These are phyloP conservation scores for Soucietia sequanensis DNA, from an alignment of 805 yeast species.

Conservation along the genomic window DNA sequence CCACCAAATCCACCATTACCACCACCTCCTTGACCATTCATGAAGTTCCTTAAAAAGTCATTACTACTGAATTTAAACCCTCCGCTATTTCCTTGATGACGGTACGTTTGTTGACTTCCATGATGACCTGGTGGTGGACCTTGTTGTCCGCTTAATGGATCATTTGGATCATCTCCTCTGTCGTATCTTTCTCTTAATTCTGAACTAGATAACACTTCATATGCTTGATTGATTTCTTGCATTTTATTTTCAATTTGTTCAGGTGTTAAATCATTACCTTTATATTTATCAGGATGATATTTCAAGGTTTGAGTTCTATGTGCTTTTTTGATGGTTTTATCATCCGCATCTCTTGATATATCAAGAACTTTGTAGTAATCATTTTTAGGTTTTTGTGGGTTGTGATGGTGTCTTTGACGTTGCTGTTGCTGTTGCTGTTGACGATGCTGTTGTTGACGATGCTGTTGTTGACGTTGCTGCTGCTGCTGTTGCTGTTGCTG, in stretches of 20 bases:
- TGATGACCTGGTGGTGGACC: slow-evolving; percentile 3
- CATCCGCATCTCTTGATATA: slow-evolving; percentile 63
- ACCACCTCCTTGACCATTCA: slow-evolving; percentile 10
- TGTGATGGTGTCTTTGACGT: slow-evolving; percentile 39
- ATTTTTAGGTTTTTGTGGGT: slow-evolving; percentile 40
- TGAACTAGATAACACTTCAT: slow-evolving; percentile 74
- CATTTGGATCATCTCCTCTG: slow-evolving; percentile 53
- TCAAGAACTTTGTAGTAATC: slow-evolving; percentile 83
- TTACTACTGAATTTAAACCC: slow-evolving; percentile 12
- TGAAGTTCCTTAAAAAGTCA: slow-evolving; percentile 16
- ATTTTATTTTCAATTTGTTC: slow-evolving; percentile 77
- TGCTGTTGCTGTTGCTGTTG: slow-evolving; percentile 49
- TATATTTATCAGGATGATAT: slow-evolving; percentile 91
- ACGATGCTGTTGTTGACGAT: slow-evolving; percentile 38
- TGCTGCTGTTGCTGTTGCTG: slow-evolving; percentile 24
- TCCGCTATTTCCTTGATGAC: slow-evolving; percentile 6
- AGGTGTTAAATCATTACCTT: slow-evolving; percentile 58
- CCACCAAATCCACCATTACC: slow-evolving; percentile 14
- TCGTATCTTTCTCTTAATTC: slow-evolving; percentile 69
- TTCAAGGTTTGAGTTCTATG: slow-evolving; percentile 74
- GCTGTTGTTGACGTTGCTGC: slow-evolving; percentile 33
- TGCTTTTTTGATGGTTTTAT: slow-evolving; percentile 73
- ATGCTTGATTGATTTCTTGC: slow-evolving; percentile 92
- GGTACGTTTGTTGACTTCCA: slow-evolving; percentile 2
- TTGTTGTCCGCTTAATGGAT: slow-evolving; percentile 18